Base-by-base conservation (phyloP, 768 basidiomycete genomes). In the Daedaleopsis nitida region DNA sequence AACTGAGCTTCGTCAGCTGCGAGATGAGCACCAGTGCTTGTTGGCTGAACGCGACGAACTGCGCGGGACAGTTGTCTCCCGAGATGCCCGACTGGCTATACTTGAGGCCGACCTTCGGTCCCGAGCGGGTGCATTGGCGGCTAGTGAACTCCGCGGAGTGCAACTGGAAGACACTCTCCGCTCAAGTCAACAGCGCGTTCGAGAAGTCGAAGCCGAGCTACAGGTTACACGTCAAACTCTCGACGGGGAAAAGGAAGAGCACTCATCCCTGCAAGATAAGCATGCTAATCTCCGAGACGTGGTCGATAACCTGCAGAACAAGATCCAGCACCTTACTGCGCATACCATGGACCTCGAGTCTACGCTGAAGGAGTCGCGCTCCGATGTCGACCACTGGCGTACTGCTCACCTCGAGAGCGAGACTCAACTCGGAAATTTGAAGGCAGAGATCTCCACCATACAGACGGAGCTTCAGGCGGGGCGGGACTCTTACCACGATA, bases 11-110 rank as follows among this genome's bases (percentile, higher is more conserved):
- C 34, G 58, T 19, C 45, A 19, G 34, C 54, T 62, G 48, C 64
- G 54, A 43, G 64, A 64, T 5, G 62, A 64, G 48, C 43, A 43
- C 23, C 19, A 45, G 35, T 47, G 50, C 52, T 45, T 44, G 32
- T 32, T 27, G 13, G 47, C 58, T 14, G 60, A 61, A 55, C 38
- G 52, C 23, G 63, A 60, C 52, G 32, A 35, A 10, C 38, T 58
- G 1, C 43, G 37, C 17, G 34, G 16, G 7, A 52, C 54, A 16
- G 34, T 60, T 27, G 23, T 34, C 27, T 42, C 47, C 21, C 52
- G 57, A 35, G 55, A 61, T 43, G 49, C 45, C 43, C 60, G 50
- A 2, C 3, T 61, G 42, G 21, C 19, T 27, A 17, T 21, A 7
- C 21, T 57, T 5, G 42, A 56, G 23, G 24, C 42, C 2, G 43